Percentiles rank a stretch among this genome's conserved stretches.
These are phyloP conservation scores for Lolium perenne DNA, from an alignment of 176 grass and related monocot species.

Conservation along the genomic window DNA sequence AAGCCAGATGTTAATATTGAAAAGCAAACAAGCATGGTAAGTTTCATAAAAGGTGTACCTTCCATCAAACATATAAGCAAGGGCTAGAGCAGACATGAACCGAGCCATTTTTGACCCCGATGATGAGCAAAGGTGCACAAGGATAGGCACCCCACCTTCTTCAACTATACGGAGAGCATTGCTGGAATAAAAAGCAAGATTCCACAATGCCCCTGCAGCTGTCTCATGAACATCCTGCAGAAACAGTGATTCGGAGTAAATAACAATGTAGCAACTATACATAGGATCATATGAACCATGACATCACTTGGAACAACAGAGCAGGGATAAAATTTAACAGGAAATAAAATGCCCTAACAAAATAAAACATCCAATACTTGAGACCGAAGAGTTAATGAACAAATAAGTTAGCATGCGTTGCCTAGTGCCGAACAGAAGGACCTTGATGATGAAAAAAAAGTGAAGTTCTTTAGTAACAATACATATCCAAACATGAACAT, in stretches of 20 bases:
- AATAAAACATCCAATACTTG: conserved; percentile 15
- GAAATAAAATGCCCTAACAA: conserved; percentile 4
- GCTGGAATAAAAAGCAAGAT: conserved; percentile 95
- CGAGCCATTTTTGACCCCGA: conserved; percentile 97
- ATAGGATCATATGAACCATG: neutral
- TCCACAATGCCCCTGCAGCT: conserved; percentile 99
- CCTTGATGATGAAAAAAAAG: conserved; percentile 28
- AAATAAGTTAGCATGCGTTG: conserved; percentile 12
- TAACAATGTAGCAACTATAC: conserved; percentile 20
- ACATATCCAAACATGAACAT: conserved; percentile 10
- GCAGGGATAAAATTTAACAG: conserved; percentile 4
- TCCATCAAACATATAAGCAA: conserved; percentile 99
- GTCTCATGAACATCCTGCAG: conserved; percentile 99
- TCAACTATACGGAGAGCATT: conserved; percentile 95
- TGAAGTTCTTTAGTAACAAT: conserved; percentile 27
- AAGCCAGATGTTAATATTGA: conserved; percentile 1
- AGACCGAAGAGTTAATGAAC: conserved; percentile 12
- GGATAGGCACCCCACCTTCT: conserved; percentile 93
- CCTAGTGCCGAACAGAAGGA: conserved; percentile 5
- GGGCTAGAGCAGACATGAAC: conserved; percentile 98
- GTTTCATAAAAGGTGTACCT: conserved; percentile 56
- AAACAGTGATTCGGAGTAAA: conserved; percentile 27
- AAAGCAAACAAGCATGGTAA: conserved; percentile 20
- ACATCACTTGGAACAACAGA: conserved; percentile 16
- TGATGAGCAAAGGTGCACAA: conserved; percentile 91